These are phyloP conservation scores for Acacia melanoxylon DNA, from an alignment of 306 rosid species.

Conservation along the genomic window DNA sequence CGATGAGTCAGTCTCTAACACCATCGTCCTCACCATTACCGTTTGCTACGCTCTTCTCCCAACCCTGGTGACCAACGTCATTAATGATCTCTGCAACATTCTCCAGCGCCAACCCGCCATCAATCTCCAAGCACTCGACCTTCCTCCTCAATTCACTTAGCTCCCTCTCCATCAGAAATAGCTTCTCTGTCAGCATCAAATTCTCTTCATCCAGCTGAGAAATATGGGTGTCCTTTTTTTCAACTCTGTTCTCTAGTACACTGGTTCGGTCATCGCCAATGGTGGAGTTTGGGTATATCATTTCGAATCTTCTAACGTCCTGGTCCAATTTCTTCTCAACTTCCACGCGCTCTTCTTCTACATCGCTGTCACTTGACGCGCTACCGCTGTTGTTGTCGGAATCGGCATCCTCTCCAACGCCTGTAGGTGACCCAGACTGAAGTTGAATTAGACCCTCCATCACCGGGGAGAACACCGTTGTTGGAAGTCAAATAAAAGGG, in stretches of 20 bases:
- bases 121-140: constrained; percentile 51
- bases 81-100: constrained; percentile 45
- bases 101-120: constrained; percentile 33
- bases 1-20: background rate
- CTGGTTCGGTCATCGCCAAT: constrained; percentile 52
- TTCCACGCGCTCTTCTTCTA: constrained; percentile 66
- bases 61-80: constrained; percentile 22
- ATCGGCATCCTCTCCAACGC: constrained; percentile 24
- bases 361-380: constrained; percentile 61
- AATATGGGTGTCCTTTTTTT: constrained; percentile 64
- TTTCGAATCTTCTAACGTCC: constrained; percentile 74
- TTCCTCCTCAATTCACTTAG: constrained; percentile 60
- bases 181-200: constrained; percentile 60
- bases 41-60: constrained; percentile 48
- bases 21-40: constrained; percentile 8
- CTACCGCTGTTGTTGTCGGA: constrained; percentile 29
- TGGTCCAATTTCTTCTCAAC: constrained; percentile 68
- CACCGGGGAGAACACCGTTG: constrained; percentile 62
- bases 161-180: constrained; percentile 68
- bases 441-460: constrained; percentile 72
- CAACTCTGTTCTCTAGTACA: constrained; percentile 64
- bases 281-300: constrained; percentile 55
- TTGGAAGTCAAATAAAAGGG: constrained; percentile 28
- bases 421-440: constrained; percentile 44
- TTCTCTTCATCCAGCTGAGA: constrained; percentile 72